Percentiles rank a stretch among this genome's conserved stretches.
phyloP scores from a whole-genome alignment of 805 yeast genomes.

The Ogataea parapolymorpha region DNA sequence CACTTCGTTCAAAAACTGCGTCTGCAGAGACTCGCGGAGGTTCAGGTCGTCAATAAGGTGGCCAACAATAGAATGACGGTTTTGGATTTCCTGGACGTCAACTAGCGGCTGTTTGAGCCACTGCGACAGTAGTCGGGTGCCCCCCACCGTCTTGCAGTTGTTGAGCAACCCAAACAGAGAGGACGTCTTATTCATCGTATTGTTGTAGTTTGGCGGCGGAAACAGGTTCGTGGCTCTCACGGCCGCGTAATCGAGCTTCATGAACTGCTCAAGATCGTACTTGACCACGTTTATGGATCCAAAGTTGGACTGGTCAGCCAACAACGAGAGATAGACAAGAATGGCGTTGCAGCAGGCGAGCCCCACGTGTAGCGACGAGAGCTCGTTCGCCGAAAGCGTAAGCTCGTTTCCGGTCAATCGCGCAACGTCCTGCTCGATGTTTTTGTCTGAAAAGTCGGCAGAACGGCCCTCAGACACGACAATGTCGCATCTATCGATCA shows the following conservation, averaged over 20 bases:
- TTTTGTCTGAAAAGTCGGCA: constrained; percentile 57
- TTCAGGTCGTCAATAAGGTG: constrained; percentile 67
- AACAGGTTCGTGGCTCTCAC: constrained; percentile 83
- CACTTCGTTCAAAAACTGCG: constrained; percentile 62
- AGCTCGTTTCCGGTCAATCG: constrained; percentile 61
- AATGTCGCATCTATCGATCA: constrained; percentile 75
- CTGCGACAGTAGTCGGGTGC: constrained; percentile 79
- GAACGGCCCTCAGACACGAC: constrained; percentile 60
- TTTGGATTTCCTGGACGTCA: constrained; percentile 50
- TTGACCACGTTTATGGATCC: constrained; percentile 56
- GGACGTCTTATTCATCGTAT: constrained; percentile 38
- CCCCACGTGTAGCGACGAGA: constrained; percentile 47
- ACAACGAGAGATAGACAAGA: constrained; percentile 61
- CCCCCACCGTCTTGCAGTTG: constrained; percentile 86
- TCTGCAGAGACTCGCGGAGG: constrained; percentile 61
- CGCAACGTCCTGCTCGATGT: constrained; percentile 74
- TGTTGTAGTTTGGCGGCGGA: constrained; percentile 51
- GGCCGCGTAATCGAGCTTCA: constrained; percentile 91
- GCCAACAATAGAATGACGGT: constrained; percentile 75
- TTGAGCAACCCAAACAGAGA: constrained; percentile 83
- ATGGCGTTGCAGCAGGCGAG: constrained; percentile 67
- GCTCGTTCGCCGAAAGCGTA: constrained; percentile 53
- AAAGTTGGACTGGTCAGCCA: constrained; percentile 51
- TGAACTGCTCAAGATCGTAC: constrained; percentile 73
- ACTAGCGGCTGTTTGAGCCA: constrained; percentile 97